Evolutionary conservation across 2,329 filamentous ascomycete genomes (phyloP), one percentile per base, ranked within the genome.

Genomic region (Tympanopsis confertula): DNA sequence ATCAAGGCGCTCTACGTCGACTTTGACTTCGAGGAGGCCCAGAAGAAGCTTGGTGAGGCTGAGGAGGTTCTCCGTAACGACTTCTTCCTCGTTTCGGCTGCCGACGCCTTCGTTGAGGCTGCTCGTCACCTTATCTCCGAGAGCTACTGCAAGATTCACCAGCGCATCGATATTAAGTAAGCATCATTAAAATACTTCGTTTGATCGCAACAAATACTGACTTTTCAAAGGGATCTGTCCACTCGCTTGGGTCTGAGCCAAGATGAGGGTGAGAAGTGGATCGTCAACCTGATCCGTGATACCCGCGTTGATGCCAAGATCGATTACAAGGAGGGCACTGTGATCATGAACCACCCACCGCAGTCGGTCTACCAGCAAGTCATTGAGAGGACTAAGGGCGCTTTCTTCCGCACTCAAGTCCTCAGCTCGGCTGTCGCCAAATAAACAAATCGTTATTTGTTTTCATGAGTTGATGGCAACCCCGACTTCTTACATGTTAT

Each of bases 111-210:
- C 56, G 86, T 98, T 45, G 89, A 96, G 55, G 82, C 86, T 36
- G 91, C 91, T 28, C 76, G 91, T 55, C 91, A 98, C 69, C 71
- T 98, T 43, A 96, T 98, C 60, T 96, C 89, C 39, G 91, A 98
- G 71, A 87, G 80, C 61, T 98, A 98, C 74, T 98, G 91, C 85
- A 96, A 96, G 77, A 98, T 98, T 59, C 93, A 96, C 63, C 87
- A 94, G 58, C 77, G 89, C 51, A 98, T 98, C 58, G 89, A 96
- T 61, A 96, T 98, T 61, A 87, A 88, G 74, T 33, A 10, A 7
- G 30, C 17, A 17, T 41, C 18, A n/a, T 24, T 19, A 41, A 19
- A 26, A 20, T 38, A 5, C 13, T 22, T 28, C 24, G 24, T 10
- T 10, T 28, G 24, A 28, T 28, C 24, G n/a, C n/a, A 20, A 17